Base-by-base conservation (phyloP, 352 stramenopile genomes). In the Phytopythium ostracodes region DNA sequence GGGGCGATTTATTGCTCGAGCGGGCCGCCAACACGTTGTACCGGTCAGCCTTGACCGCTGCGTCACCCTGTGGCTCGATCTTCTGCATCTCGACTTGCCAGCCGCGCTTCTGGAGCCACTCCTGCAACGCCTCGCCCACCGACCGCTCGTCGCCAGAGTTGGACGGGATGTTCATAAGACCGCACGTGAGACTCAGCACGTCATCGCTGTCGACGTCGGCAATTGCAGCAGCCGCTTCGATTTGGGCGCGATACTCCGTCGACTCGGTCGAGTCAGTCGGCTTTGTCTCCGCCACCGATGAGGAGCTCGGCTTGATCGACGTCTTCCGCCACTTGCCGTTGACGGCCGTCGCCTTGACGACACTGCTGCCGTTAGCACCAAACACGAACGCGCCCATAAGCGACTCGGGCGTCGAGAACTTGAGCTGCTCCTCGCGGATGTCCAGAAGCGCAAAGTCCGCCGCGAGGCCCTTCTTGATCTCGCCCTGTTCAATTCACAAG, bases 1-100 rank as follows among this genome's bases (percentile, higher is more conserved):
- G 68, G 33, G 82, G 78, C 0, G 68, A 63, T 33, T 86, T 86
- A 61, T 71, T 85, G 22, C 82, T 75, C 8, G 76, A 74, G 20
- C 76, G 81, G 44, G 70, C 79, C 49, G 84, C 84, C 47, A 87
- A 94, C 24, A 96, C 68, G 47, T 96, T 96, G 71, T 81, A 91
- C 72, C 84, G 75, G 57, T 83, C 73, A 10, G 70, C 72, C 35
- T 91, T 81, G 38, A 89, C 78, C 1, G 70, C 69, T 29, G 77
- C 78, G 55, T 88, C 79, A 2, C 72, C 59, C 58, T 94, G 83
- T 10, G 83, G 79, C 11, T 68, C 61, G 8, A 96, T 83, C 57
- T 83, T 84, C 49, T 96, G 87, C 65, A 84, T 68, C 57, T 92
- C 71, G 18, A 96, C 84, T 57, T 78, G 65, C 84, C 87, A 96